These are phyloP conservation scores for Rhizopogon parksii DNA, from an alignment of 1,284 basidiomycete genomes.

Conservation along the genomic window DNA sequence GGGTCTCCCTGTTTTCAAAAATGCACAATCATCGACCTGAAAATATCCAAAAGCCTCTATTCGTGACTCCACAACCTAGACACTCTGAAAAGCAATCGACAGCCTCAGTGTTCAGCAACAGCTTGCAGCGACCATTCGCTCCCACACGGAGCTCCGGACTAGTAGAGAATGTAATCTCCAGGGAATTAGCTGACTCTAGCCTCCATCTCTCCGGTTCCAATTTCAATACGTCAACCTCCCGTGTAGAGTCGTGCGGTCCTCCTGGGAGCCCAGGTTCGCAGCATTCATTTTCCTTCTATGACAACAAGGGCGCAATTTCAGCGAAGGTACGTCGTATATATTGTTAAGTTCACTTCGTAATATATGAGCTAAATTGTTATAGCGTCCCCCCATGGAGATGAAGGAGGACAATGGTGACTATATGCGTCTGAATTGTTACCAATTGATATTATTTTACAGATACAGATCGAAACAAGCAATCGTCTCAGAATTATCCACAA, in stretches of 20 bases:
- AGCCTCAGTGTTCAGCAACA: slow-evolving; percentile 1
- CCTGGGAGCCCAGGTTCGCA: slow-evolving; percentile 6
- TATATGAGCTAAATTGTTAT: slow-evolving; percentile 8
- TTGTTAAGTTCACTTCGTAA: neutral
- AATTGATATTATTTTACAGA: neutral
- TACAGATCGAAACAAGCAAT: neutral
- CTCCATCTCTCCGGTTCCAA: slow-evolving; percentile 9
- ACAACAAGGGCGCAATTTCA: slow-evolving; percentile 2
- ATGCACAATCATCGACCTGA: neutral
- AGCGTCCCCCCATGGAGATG: slow-evolving; percentile 3
- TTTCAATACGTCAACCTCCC: slow-evolving; percentile 5
- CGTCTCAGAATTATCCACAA: slow-evolving; percentile 3
- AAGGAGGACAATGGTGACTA: slow-evolving; percentile 19
- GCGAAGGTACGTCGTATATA: slow-evolving; percentile 9
- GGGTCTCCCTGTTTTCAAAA: neutral
- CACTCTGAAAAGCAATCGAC: neutral
- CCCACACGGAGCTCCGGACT: slow-evolving; percentile 8
- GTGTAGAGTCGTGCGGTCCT: slow-evolving; percentile 10
- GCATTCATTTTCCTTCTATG: neutral
- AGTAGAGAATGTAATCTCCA: slow-evolving; percentile 5
- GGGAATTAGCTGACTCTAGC: slow-evolving; percentile 6
- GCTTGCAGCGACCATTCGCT: slow-evolving; percentile 9
- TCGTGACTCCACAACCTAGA: neutral
- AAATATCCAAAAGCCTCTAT: neutral
- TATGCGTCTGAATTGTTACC: slow-evolving; percentile 14